Evolutionary conservation across 495 filamentous ascomycete species (phyloP), one percentile per base, ranked within the genome.

Genomic region (Terfezia boudieri): DNA sequence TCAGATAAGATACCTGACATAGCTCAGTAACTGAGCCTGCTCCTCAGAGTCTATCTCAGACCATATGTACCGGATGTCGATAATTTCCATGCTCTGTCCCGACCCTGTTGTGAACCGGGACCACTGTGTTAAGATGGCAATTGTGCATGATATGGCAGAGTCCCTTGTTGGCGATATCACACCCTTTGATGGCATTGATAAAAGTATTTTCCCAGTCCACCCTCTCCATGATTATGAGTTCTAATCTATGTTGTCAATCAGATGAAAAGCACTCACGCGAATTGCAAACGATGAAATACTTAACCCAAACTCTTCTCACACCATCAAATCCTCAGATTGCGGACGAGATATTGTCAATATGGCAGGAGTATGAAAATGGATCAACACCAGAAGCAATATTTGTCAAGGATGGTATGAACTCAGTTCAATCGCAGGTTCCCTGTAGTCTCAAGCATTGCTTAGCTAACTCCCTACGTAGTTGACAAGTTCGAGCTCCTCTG

Each of bases 51-150:
- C 84, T 0, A 94, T 98, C 67, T 76, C 86, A 26, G 90, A 98
- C 69, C 90, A 98, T 72, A 98, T 98, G 90, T 96, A 98, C 69
- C 85, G 90, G 64, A 98, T 98, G 90, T 86, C 88, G 51, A 78
- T 98, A 63, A 84, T 96, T 70, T 84, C 84, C 37, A 83, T 98
- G 79, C 75, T 96, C 53, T 87, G 85, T n/a, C 92, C 90, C 16
- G 71, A 84, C 12, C 76, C 93, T 10, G 70, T 79, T 9, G 67
- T 98, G 60, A 78, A 96, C 66, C 74, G 94, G 57, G 71, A 76
- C 3, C 81, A 78, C 59, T 95, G 90, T 73, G 86, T 84, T 61
- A 82, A 84, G 68, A 89, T 98, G 84, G 86, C 86, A 12, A 73
- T 98, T 37, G 71, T 96, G 46, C 90, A 98, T 71, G 90, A 98